phyloP scores from a whole-genome alignment of 2,329 filamentous ascomycete genomes.

The Orbilia javanica region DNA sequence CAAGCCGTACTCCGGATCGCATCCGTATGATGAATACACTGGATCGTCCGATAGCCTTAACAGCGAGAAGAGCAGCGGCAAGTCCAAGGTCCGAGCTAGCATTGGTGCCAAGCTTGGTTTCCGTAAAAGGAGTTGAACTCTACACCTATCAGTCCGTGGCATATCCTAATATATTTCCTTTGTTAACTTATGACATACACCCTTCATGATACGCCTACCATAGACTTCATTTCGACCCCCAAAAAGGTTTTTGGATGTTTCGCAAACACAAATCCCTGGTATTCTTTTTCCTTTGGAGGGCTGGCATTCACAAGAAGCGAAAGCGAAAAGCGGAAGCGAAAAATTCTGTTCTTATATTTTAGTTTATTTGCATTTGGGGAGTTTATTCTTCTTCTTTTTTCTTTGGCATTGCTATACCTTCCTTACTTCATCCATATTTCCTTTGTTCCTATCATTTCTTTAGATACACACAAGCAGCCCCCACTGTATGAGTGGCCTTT shows the following conservation, averaged over 20 bases:
- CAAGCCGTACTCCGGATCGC: constrained; percentile 6
- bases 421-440: constrained; percentile 14
- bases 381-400: constrained; percentile 14
- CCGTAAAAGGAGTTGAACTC: constrained; percentile 27
- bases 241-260: constrained; percentile 20
- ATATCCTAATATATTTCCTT: constrained; percentile 30
- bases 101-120: constrained; percentile 53
- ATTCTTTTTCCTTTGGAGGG: constrained; percentile 29
- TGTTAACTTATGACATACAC: constrained; percentile 30
- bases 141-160: background rate
- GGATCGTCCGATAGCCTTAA: constrained; percentile 51
- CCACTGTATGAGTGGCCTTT: constrained; percentile 19
- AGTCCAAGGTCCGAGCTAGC: constrained; percentile 37
- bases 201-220: constrained; percentile 28
- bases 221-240: constrained; percentile 31
- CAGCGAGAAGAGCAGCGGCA: constrained; percentile 35
- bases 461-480: constrained; percentile 27
- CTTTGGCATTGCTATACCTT: constrained; percentile 32
- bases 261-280: constrained; percentile 22
- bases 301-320: constrained; percentile 30
- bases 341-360: constrained; percentile 19
- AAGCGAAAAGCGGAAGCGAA: constrained; percentile 21
- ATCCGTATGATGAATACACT: constrained; percentile 42
- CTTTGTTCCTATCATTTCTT: constrained; percentile 16
- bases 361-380: constrained; percentile 39